Base-by-base conservation (phyloP, 148 eudicot genomes). In the Drosera capensis region DNA sequence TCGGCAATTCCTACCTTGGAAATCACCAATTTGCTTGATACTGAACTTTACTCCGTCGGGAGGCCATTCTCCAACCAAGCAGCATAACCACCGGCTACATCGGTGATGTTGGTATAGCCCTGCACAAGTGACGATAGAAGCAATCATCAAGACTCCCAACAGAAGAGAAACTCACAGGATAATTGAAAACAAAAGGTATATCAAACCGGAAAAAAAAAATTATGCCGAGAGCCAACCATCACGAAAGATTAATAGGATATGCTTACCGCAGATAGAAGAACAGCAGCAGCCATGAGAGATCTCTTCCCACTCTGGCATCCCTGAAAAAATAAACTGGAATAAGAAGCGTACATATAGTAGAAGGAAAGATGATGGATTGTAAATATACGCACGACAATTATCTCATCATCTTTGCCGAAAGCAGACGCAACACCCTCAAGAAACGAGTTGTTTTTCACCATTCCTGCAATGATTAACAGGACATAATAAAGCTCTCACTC, bases 271-370 rank as follows among this genome's bases (percentile, higher is more conserved):
- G 96, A 68, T 4, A 66, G 35, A 46, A 86, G 88, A 3, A 75
- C 84, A 25, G 67, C 49, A 7, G 73, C 75, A 60, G 96, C 96
- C 84, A 73, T 75, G 0, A 75, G 55, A 21, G 96, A 86, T 56
- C 84, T 71, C 56, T 82, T 86, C 12, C 96, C 96, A 42, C 47
- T 46, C 45, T 68, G 79, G 45, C 96, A 82, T 24, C 82, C 96
- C 96, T 86, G 70, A 43, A 14, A 13, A 38, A 23, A 37, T 7
- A 6, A 30, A 23, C 1, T 3, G 26, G 12, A 13, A 39, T 35
- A 38, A 37, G 21, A 1, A 5, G 19, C n/a, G n/a, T n/a, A n/a
- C n/a, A n/a, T n/a, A n/a, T 7, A 25, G 22, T 15, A 20, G 11
- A 43, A 3, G 30, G 5, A 40, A 7, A n/a, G 3, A 29, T n/a